Evolutionary conservation across 306 rosid genomes (phyloP).

Genomic region (Malus fusca): DNA sequence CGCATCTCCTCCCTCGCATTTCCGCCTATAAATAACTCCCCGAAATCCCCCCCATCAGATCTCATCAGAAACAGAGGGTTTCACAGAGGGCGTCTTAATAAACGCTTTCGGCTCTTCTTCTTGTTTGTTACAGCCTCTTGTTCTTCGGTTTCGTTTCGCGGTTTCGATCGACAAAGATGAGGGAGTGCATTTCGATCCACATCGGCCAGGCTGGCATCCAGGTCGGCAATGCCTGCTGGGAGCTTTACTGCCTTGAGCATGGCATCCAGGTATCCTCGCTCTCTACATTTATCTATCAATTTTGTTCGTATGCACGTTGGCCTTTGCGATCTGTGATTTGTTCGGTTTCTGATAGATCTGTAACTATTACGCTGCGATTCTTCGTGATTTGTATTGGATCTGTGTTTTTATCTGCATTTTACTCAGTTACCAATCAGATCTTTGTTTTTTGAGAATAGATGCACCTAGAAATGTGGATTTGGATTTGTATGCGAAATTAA

Average conservation of each 20-base stretch:
- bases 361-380: neutral
- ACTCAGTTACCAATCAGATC: neutral
- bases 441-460: neutral
- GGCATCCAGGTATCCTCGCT: conserved; percentile 56
- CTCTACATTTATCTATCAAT: neutral
- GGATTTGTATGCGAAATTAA: neutral
- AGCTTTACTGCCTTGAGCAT: conserved; percentile 90
- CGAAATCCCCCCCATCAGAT: too few species aligned
- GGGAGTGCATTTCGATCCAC: conserved; percentile 92
- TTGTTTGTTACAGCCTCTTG: neutral
- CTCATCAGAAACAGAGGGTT: neutral
- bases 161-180: conserved; percentile 37
- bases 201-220: conserved; percentile 97
- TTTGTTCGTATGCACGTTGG: neutral
- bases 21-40: conserved; percentile 20
- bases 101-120: conserved; percentile 41
- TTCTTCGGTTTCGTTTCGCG: neutral
- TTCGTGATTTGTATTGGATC: neutral
- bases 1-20: neutral
- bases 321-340: neutral
- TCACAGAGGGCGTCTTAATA: conserved; percentile 72
- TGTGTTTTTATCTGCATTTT: neutral
- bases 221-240: conserved; percentile 99
- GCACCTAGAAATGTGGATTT: neutral
- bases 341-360: neutral